phyloP scores from a whole-genome alignment of 176 grass and related monocot species.

The Stipa capillata region DNA sequence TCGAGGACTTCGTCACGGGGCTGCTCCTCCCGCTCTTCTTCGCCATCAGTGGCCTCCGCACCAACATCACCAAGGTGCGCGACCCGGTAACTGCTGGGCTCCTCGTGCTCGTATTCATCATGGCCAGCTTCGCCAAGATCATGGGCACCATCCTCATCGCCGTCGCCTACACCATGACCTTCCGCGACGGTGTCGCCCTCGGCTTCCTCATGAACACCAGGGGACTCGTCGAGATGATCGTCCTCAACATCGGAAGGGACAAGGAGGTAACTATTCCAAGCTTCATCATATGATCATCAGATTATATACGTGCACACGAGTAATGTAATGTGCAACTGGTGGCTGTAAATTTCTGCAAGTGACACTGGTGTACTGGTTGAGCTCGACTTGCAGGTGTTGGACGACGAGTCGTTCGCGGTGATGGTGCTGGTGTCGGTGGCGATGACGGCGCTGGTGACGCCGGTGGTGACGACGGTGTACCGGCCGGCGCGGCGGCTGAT shows the following conservation, averaged over 20 bases:
- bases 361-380: background rate
- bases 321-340: background rate
- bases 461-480: slow-evolving; percentile 33
- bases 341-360: background rate
- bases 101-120: slow-evolving; percentile 41
- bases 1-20: slow-evolving; percentile 51
- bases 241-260: slow-evolving; percentile 62
- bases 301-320: background rate
- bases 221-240: slow-evolving; percentile 51
- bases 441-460: slow-evolving; percentile 54
- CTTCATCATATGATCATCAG: background rate
- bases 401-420: slow-evolving; percentile 43
- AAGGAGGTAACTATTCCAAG: slow-evolving; percentile 25
- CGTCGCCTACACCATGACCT: slow-evolving; percentile 41
- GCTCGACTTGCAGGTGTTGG: slow-evolving; percentile 26
- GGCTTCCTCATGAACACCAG: slow-evolving; percentile 59
- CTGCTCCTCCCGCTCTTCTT: slow-evolving; percentile 58
- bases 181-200: slow-evolving; percentile 49
- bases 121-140: slow-evolving; percentile 59
- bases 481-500: slow-evolving; percentile 27
- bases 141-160: slow-evolving; percentile 42
- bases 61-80: slow-evolving; percentile 27
- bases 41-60: slow-evolving; percentile 48
- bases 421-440: slow-evolving; percentile 46
- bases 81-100: slow-evolving; percentile 27